Evolutionary conservation across 352 stramenopile species (phyloP).

Genomic region (Globisporangium polare): DNA sequence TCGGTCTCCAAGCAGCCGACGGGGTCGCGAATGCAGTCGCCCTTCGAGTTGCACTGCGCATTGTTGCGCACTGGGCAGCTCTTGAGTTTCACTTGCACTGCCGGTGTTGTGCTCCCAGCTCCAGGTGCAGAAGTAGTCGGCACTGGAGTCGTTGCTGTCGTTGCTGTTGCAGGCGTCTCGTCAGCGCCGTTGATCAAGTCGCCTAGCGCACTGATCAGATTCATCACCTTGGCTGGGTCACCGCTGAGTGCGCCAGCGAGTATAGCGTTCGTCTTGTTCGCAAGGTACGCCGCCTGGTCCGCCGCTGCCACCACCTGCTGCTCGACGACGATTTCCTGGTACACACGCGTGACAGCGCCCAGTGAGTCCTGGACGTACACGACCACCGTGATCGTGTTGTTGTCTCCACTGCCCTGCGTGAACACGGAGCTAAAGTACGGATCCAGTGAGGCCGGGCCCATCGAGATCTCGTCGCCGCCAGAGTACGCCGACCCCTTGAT

Average conservation of each 20-base stretch:
- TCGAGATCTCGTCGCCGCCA: slow-evolving; percentile 39
- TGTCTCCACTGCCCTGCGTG: slow-evolving; percentile 45
- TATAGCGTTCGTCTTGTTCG: slow-evolving; percentile 47
- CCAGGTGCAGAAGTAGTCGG: slow-evolving; percentile 14
- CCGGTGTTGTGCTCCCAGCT: slow-evolving; percentile 16
- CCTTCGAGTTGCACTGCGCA: slow-evolving; percentile 41
- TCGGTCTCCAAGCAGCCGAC: slow-evolving; percentile 37
- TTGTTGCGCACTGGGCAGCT: slow-evolving; percentile 42
- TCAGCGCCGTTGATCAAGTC: slow-evolving; percentile 58
- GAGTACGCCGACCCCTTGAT: slow-evolving; percentile 54
- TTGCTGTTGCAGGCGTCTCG: slow-evolving; percentile 19
- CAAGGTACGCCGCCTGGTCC: slow-evolving; percentile 49
- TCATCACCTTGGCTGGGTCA: slow-evolving; percentile 57
- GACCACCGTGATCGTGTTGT: slow-evolving; percentile 60
- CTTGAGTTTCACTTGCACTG: slow-evolving; percentile 29
- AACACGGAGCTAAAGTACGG: slow-evolving; percentile 49
- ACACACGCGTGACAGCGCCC: slow-evolving; percentile 38
- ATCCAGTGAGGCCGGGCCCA: slow-evolving; percentile 50
- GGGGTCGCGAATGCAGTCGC: slow-evolving; percentile 44
- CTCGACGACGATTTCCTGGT: slow-evolving; percentile 50
- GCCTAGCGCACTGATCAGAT: slow-evolving; percentile 57
- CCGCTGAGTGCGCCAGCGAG: slow-evolving; percentile 44
- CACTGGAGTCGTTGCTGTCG: slow-evolving; percentile 19
- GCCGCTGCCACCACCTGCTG: slow-evolving; percentile 33
- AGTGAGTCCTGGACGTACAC: slow-evolving; percentile 57